Evolutionary conservation across 2,329 filamentous ascomycete genomes (phyloP).

Genomic region (Chaetomium sp.): DNA sequence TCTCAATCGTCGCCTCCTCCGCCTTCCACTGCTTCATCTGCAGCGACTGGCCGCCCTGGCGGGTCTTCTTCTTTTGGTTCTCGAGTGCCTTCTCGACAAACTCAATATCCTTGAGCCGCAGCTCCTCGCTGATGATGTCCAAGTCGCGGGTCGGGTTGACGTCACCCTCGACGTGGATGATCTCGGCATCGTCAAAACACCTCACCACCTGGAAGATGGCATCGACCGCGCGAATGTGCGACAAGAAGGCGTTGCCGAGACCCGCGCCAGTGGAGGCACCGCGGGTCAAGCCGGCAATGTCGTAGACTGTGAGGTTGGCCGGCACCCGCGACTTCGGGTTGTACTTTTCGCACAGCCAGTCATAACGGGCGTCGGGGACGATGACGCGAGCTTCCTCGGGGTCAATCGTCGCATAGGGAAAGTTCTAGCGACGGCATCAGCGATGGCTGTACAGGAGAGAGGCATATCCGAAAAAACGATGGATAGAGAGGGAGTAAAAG

Average conservation of each 20-base stretch:
- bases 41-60: conserved; percentile 85
- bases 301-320: conserved; percentile 95
- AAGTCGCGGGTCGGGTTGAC: conserved; percentile 92
- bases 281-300: conserved; percentile 93
- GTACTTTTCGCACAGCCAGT: conserved; percentile 94
- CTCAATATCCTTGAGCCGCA: conserved; percentile 97
- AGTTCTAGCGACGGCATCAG: conserved; percentile 57
- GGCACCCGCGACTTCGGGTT: conserved; percentile 97
- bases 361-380: conserved; percentile 90
- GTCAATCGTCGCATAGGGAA: conserved; percentile 98
- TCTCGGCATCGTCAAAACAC: conserved; percentile 98
- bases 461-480: background rate
- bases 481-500: conserved; percentile 24
- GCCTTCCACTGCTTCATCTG: conserved; percentile 98
- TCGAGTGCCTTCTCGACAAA: conserved; percentile 95
- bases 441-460: conserved; percentile 2
- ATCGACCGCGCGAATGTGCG: conserved; percentile 96
- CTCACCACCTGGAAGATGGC: conserved; percentile 96
- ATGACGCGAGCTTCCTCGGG: conserved; percentile 97
- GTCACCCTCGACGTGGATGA: conserved; percentile 98
- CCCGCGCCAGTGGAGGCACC: conserved; percentile 96
- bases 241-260: conserved; percentile 96
- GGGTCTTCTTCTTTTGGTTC: conserved; percentile 86
- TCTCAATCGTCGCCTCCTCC: conserved; percentile 89
- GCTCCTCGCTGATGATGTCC: conserved; percentile 93